Base-by-base conservation (phyloP, 2,329 filamentous ascomycete species). In the Monilinia laxa region DNA sequence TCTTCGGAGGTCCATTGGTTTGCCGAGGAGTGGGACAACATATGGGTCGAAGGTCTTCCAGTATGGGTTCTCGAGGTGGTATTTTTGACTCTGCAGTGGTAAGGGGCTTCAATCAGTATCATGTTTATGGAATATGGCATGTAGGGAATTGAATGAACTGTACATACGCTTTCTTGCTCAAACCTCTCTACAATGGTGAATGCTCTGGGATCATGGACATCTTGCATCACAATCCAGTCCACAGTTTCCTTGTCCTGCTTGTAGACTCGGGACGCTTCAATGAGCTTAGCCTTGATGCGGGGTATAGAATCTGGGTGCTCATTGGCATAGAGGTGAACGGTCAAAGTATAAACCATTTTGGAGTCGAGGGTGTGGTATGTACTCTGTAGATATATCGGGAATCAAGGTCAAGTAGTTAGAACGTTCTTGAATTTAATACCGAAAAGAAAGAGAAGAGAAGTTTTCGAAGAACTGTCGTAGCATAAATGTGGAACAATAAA, bases 151-250 rank as follows among this genome's bases (percentile, higher is more conserved):
- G 31, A 35, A 59, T 35, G 47, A 38, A 60, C 3, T 40, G 40
- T 16, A 80, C 84, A 68, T 76, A 87, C 85, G 62, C 79, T 80
- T 76, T 92, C 90, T 68, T 87, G 82, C 73, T 85, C 83, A 77
- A 91, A 92, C 42, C 90, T 81, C 79, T 92, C 90, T 57, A 92
- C 89, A 73, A 92, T 90, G 58, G 87, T 90, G 78, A 92, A 92
- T 60, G 87, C 86, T 67, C 88, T 82, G 55, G 83, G 82, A 76
- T 92, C 89, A 73, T 85, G 81, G 67, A 87, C 83, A 73, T 88
- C 87, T 80, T 92, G 90, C 90, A 92, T 92, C 70, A 92, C 89
- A 77, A 90, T 86, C 90, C 90, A 92, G 63, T 18, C 84, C 67
- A 88, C 74, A 0, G 85, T 91, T 80, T 92, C 90, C 75, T 85